Conservation (phyloP, 225 moss, liverwort and hornwort species). For the Pseudoscleropodium purum region DNA sequence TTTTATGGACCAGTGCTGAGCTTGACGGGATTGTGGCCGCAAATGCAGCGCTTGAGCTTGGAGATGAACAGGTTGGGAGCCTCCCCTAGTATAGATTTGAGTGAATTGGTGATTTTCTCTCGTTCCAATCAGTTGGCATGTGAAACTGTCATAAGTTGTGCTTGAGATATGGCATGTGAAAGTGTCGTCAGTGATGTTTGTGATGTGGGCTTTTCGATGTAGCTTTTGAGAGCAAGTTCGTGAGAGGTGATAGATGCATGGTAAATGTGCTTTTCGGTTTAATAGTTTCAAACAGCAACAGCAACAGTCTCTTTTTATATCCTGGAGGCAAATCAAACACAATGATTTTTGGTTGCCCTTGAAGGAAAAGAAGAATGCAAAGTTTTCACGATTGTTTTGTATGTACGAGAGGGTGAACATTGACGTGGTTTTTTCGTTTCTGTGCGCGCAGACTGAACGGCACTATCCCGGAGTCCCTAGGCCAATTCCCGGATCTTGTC, state of each 20-base stretch:
- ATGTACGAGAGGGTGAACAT: neutral
- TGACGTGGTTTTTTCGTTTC: neutral
- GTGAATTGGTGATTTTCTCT: neutral
- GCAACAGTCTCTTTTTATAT: neutral
- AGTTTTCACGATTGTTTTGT: neutral
- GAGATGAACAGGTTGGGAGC: conserved; percentile 21
- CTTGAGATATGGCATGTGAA: neutral
- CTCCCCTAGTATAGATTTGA: neutral
- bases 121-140: neutral
- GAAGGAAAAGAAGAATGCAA: too few relatives aligned
- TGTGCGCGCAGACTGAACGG: conserved; percentile 15
- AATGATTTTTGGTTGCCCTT: neutral
- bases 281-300: neutral
- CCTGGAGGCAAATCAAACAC: neutral
- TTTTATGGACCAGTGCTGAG: conserved; percentile 39
- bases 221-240: neutral
- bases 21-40: conserved; percentile 58
- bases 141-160: neutral
- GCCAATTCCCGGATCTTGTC: conserved; percentile 1
- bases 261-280: neutral
- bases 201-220: neutral
- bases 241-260: neutral
- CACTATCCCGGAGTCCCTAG: conserved; percentile 25
- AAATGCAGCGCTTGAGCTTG: conserved; percentile 46
- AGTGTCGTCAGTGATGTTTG: neutral